A percentile compares a stretch with the other conserved stretches of the same genome.
phyloP scores from a whole-genome alignment of 2,329 filamentous ascomycete species.

The Dryadomyces quercus-mongolicae region DNA sequence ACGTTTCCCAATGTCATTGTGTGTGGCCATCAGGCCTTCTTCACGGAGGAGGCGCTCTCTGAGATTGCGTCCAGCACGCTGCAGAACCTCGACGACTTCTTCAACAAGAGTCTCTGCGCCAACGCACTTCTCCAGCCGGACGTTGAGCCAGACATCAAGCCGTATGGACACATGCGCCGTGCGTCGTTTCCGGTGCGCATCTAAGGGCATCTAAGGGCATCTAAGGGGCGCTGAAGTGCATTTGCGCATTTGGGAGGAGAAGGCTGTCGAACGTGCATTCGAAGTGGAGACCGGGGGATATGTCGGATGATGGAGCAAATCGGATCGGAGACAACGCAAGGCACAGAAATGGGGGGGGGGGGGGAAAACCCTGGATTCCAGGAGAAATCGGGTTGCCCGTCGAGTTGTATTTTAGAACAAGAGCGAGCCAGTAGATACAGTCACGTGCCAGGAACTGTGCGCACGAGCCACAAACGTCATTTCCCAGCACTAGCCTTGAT shows the following conservation, averaged over 20 bases:
- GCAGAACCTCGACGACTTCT: slow-evolving; percentile 39
- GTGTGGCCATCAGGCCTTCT: slow-evolving; percentile 58
- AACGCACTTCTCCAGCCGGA: slow-evolving; percentile 23
- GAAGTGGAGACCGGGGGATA: background rate
- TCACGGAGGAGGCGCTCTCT: slow-evolving; percentile 51
- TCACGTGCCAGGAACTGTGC: background rate
- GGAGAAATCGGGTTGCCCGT: no score
- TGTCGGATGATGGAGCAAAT: background rate
- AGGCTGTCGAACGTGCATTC: background rate
- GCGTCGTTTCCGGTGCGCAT: slow-evolving; percentile 24
- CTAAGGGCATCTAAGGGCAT: no score
- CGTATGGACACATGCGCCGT: slow-evolving; percentile 3
- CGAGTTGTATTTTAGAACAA: background rate
- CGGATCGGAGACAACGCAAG: background rate
- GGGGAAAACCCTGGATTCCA: no score
- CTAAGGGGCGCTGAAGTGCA: no score
- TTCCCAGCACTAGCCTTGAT: background rate
- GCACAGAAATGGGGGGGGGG: background rate
- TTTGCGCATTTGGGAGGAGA: no score
- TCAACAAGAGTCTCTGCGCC: slow-evolving; percentile 20
- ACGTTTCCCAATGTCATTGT: slow-evolving; percentile 58
- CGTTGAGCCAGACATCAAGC: background rate
- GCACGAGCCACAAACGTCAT: background rate
- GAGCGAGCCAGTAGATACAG: background rate
- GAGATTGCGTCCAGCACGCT: slow-evolving; percentile 52